phyloP scores from a whole-genome alignment of 306 rosid genomes.

The Dicorynia guianensis region DNA sequence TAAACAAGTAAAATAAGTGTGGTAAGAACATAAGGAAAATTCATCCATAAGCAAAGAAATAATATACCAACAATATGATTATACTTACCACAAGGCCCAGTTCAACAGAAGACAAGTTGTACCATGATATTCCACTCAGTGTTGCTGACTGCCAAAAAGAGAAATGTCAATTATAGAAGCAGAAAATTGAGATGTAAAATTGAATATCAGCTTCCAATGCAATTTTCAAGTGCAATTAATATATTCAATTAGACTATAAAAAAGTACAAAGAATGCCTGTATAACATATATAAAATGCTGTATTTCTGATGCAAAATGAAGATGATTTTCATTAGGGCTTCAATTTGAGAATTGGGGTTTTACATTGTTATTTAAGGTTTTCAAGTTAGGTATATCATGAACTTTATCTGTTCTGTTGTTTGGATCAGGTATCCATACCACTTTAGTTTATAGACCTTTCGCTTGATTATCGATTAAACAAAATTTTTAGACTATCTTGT shows the following conservation, averaged over 20 bases:
- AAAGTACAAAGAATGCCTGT: neutral
- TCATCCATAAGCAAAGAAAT: constrained; percentile 30
- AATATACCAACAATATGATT: constrained; percentile 24
- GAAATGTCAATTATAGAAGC: constrained; percentile 33
- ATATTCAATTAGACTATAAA: constrained; percentile 29
- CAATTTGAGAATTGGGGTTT: too few relatives aligned
- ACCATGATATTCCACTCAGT: constrained; percentile 89
- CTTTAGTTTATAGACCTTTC: too few relatives aligned
- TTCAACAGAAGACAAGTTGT: constrained; percentile 75
- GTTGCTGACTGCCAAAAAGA: constrained; percentile 72
- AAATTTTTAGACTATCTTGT: too few relatives aligned
- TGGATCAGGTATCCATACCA: too few relatives aligned
- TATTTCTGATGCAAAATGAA: neutral
- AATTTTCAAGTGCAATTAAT: neutral
- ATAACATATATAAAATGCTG: neutral
- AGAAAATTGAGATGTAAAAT: constrained; percentile 21
- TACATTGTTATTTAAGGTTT: too few relatives aligned
- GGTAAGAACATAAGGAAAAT: constrained; percentile 29
- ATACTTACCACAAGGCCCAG: constrained; percentile 89
- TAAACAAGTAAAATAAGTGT: constrained; percentile 13
- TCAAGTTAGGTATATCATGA: too few relatives aligned
- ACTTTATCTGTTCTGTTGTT: too few relatives aligned
- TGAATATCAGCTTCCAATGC: constrained; percentile 28
- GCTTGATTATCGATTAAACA: too few relatives aligned
- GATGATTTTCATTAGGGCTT: too few relatives aligned